A percentile compares a stretch with the other conserved stretches of the same genome.
Evolutionary conservation across 306 rosid species (phyloP).

Genomic region (Clitoria ternatea): DNA sequence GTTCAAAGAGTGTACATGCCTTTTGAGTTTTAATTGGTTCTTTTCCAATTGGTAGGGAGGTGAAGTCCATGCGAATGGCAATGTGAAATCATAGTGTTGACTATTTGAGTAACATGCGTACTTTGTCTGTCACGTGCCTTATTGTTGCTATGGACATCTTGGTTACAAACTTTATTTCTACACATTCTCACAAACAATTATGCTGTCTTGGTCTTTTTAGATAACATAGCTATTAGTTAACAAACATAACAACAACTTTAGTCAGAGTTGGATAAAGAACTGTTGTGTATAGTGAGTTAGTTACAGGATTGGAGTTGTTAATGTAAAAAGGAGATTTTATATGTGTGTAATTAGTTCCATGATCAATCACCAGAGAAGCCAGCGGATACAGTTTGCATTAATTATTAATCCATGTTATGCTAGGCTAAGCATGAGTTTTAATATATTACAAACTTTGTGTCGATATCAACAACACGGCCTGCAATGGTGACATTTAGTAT

Average conservation of each 20-base stretch:
- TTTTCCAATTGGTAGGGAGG: no score
- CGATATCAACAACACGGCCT: constrained; percentile 46
- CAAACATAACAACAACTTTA: background rate
- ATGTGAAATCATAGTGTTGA: constrained; percentile 55
- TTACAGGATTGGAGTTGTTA: no score
- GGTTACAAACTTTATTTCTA: background rate
- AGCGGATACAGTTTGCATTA: no score
- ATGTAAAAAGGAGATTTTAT: no score
- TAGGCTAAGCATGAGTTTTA: no score
- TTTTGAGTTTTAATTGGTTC: background rate
- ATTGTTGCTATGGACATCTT: background rate
- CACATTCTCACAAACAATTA: constrained; percentile 5
- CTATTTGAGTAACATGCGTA: constrained; percentile 46
- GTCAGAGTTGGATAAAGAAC: no score
- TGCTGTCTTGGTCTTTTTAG: constrained; percentile 6
- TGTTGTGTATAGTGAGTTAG: no score
- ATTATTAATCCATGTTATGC: no score
- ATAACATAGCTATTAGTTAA: background rate
- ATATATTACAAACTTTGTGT: constrained; percentile 29
- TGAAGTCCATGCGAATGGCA: no score
- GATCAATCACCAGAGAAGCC: no score
- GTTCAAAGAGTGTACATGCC: background rate
- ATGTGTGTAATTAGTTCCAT: no score
- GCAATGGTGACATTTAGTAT: constrained; percentile 28
- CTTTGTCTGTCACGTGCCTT: constrained; percentile 43